phyloP scores from a whole-genome alignment of 2,329 filamentous ascomycete species.

The Fusarium begoniae region DNA sequence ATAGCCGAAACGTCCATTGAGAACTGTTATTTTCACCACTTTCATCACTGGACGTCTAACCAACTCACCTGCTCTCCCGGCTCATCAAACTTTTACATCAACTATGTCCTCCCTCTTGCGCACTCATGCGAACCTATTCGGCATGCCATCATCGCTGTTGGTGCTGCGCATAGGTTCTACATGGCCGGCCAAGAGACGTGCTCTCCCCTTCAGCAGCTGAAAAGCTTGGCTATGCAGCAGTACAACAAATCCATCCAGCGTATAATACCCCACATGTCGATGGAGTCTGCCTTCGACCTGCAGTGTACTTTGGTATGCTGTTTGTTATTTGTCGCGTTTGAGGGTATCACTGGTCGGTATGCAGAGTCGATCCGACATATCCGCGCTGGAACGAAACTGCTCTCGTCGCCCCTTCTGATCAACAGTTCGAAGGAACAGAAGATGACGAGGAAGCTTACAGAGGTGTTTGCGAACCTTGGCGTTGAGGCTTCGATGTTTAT shows the following conservation, averaged over 20 bases:
- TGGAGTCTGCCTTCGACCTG: slow-evolving; percentile 11
- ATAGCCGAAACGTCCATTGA: slow-evolving; percentile 14
- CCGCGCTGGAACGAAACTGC: slow-evolving; percentile 20
- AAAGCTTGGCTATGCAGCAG: slow-evolving; percentile 29
- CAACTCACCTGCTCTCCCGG: slow-evolving; percentile 21
- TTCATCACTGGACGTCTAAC: slow-evolving; percentile 28
- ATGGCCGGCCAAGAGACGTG: slow-evolving; percentile 21
- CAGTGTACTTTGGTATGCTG: slow-evolving; percentile 36
- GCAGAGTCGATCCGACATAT: slow-evolving; percentile 34
- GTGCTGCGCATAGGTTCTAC: slow-evolving; percentile 28
- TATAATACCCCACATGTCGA: slow-evolving; percentile 28
- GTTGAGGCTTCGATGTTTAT: slow-evolving; percentile 35
- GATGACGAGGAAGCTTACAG: slow-evolving; percentile 23
- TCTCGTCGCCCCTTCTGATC: background rate
- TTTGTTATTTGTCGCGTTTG: slow-evolving; percentile 36
- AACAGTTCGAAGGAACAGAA: background rate
- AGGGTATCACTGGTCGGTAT: slow-evolving; percentile 36
- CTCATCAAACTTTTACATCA: slow-evolving; percentile 25
- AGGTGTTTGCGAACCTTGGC: slow-evolving; percentile 32
- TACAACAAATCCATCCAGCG: slow-evolving; percentile 36
- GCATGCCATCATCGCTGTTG: slow-evolving; percentile 26
- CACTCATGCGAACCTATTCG: slow-evolving; percentile 21
- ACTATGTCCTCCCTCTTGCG: slow-evolving; percentile 21
- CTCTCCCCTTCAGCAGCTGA: slow-evolving; percentile 26
- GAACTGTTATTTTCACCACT: slow-evolving; percentile 32